Percentiles rank a stretch among this genome's conserved stretches.
Conservation (phyloP, 2,329 filamentous ascomycete genomes). For the Aspergillus novofumigatus region DNA sequence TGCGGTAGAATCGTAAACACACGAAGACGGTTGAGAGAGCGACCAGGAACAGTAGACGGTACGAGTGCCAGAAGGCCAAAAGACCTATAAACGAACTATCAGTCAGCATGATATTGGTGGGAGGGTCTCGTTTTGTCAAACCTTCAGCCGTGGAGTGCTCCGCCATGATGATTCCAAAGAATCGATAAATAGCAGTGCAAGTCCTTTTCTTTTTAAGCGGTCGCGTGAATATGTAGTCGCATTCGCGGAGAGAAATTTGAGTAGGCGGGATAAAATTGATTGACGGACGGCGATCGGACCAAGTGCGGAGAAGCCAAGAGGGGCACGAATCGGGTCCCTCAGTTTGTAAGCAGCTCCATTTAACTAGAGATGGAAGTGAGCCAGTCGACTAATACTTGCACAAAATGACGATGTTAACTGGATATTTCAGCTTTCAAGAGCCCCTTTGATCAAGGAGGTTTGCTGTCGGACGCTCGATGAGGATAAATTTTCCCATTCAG, state of each 20-base stretch:
- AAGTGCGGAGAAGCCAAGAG: not conserved
- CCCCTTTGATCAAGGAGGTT: not conserved
- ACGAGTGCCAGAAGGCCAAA: conserved; percentile 45
- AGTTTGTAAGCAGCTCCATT: not conserved
- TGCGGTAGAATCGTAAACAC: conserved; percentile 23
- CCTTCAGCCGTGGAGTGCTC: conserved; percentile 8
- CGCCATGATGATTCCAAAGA: conserved; percentile 6
- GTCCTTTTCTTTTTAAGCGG: not conserved
- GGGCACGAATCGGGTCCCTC: not conserved
- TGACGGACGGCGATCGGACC: not conserved
- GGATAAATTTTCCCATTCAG: not conserved
- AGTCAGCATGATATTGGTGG: not conserved
- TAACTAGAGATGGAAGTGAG: not conserved
- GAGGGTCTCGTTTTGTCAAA: not conserved
- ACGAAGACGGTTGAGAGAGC: conserved; percentile 35
- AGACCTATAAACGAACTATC: conserved; percentile 23
- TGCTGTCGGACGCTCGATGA: not conserved
- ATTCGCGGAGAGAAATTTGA: not conserved
- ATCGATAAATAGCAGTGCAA: not conserved
- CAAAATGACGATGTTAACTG: not conserved
- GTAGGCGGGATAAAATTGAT: not conserved
- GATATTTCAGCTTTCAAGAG: not conserved
- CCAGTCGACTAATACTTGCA: not conserved
- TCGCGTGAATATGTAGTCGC: not conserved
- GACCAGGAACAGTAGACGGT: conserved; percentile 44